phyloP scores from a whole-genome alignment of 208 protist genomes.

The Leishmania tropica region DNA sequence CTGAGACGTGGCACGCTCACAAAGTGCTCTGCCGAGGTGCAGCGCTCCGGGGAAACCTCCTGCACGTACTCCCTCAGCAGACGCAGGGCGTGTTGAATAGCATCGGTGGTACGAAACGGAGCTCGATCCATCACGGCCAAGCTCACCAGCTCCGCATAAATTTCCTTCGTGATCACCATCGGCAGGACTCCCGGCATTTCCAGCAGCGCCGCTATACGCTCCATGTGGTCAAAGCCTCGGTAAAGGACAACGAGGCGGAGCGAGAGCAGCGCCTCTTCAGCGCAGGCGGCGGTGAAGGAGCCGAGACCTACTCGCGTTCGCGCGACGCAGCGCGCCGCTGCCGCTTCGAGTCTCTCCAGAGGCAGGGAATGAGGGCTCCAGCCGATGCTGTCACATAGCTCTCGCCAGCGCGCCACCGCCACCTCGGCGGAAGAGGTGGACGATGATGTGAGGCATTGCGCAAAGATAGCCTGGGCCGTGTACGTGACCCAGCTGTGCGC shows the following conservation, averaged over 20 bases:
- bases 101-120: constrained; percentile 30
- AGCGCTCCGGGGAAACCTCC: constrained; percentile 39
- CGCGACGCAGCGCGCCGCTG: constrained; percentile 37
- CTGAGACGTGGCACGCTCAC: constrained; percentile 27
- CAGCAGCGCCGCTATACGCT: constrained; percentile 45
- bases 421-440: constrained; percentile 15
- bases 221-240: constrained; percentile 62
- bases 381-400: constrained; percentile 53
- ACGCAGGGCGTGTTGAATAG: constrained; percentile 23
- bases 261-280: constrained; percentile 51
- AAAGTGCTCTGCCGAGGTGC: constrained; percentile 37
- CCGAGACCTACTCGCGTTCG: constrained; percentile 20
- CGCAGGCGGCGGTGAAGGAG: constrained; percentile 18
- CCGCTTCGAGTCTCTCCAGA: constrained; percentile 32
- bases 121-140: constrained; percentile 68
- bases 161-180: constrained; percentile 37
- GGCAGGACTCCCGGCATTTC: constrained; percentile 27
- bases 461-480: constrained; percentile 49
- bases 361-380: constrained; percentile 66
- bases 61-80: constrained; percentile 34
- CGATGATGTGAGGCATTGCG: constrained; percentile 33
- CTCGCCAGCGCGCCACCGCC: constrained; percentile 35
- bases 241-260: constrained; percentile 64
- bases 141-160: constrained; percentile 71
- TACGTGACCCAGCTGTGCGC: constrained; percentile 40